Base-by-base conservation (phyloP, 371 early-diverging fungal species). In the Entomophthora muscae region DNA sequence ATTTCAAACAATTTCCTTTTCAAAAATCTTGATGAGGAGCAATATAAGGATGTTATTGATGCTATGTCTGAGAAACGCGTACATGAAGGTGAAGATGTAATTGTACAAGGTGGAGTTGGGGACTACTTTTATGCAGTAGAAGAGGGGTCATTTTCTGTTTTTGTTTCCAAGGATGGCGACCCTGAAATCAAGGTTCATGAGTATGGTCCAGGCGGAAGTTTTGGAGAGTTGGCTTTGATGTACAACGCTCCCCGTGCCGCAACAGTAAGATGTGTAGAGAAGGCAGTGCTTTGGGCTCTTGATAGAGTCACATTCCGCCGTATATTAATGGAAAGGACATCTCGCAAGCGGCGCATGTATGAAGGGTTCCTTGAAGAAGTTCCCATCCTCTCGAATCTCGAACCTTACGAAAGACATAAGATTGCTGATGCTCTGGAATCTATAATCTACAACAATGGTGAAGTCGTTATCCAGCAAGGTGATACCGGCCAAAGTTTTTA, bases 1-100 rank as follows among this genome's bases (percentile, higher is more conserved):
- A 83, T 97, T 55, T 78, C 78, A 60, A 83, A 79, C 73, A 95
- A 94, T 79, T 95, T 97, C 72, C 70, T 97, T 67, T 97, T 95
- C 79, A 82, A 84, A 65, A 80, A 87, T 67, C 75, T 95, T 68
- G 96, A 95, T 71, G 98, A 95, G 71, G 96, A 95, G 62, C 93
- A 94, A 69, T 88, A 89, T 68, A 78, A 79, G 69, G 96, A 95
- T 69, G 93, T 98, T 1, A 85, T 63, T n/a, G 69, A 69, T 56
- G 69, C 69, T 13, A 69, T 69, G 69, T 64, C 61, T n/a, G 69
- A 69, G 63, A 65, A 57, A 51, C 13, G 30, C 3, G 69, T 83
- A 72, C 75, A 82, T 32, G 85, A 88, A 66, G 83, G 81, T 63
- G 85, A 90, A 26, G 74, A 79, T 13, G 84, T 95, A 30, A 85